These are phyloP conservation scores for Choiromyces venosus DNA, from an alignment of 495 filamentous ascomycete species.

Conservation along the genomic window DNA sequence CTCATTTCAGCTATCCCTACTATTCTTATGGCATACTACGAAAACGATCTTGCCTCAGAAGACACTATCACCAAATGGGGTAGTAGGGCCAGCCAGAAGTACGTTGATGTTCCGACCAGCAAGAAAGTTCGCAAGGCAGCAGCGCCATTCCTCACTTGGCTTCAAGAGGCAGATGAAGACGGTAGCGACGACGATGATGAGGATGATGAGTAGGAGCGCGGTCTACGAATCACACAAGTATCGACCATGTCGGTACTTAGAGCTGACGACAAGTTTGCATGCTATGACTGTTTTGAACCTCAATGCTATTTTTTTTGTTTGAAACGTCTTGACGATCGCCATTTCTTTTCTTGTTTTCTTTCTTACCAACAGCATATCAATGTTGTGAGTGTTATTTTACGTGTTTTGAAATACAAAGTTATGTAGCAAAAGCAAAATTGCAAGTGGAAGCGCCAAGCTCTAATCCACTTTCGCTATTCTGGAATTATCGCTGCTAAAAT, in stretches of 20 bases:
- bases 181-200: constrained; percentile 61
- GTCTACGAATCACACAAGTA: not conserved
- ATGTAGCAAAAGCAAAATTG: not conserved
- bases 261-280: not conserved
- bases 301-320: not conserved
- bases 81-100: constrained; percentile 92
- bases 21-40: constrained; percentile 80
- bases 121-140: constrained; percentile 95
- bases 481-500: not conserved
- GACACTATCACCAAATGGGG: constrained; percentile 88
- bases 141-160: constrained; percentile 89
- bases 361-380: not conserved
- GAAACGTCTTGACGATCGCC: not conserved
- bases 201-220: constrained; percentile 8
- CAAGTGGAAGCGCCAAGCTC: not conserved
- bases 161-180: constrained; percentile 82
- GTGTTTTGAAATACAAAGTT: not conserved
- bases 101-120: constrained; percentile 80
- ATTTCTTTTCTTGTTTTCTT: not conserved
- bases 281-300: not conserved
- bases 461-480: not conserved
- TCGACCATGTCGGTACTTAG: not conserved
- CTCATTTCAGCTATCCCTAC: constrained; percentile 72
- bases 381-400: not conserved
- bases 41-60: constrained; percentile 80